Evolutionary conservation across 2,329 filamentous ascomycete species (phyloP).

Genomic region (Chrysoporthe austroafricana): DNA sequence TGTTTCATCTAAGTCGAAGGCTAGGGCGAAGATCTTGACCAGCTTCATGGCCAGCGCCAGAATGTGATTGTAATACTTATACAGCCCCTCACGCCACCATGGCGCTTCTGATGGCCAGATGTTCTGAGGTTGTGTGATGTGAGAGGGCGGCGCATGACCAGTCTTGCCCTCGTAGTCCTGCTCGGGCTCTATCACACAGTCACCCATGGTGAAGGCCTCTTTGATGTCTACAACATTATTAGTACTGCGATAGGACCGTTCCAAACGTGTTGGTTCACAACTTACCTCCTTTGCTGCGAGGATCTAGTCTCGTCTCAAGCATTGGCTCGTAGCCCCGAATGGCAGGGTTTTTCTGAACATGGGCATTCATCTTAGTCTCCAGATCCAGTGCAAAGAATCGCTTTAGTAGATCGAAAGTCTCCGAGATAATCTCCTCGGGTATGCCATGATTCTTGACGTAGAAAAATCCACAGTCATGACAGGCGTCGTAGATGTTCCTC

Average conservation of each 20-base stretch:
- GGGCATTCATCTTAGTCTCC: constrained; percentile 40
- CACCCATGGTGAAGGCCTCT: constrained; percentile 44
- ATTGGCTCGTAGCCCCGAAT: constrained; percentile 42
- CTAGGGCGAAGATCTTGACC: constrained; percentile 42
- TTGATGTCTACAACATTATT: constrained; percentile 32
- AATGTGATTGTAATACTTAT: constrained; percentile 39
- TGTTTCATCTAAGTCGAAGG: constrained; percentile 43
- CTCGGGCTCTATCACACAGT: constrained; percentile 42
- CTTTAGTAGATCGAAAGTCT: constrained; percentile 35
- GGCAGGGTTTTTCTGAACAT: constrained; percentile 42
- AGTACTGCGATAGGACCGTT: background rate
- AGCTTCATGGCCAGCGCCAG: constrained; percentile 39
- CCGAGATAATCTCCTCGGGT: constrained; percentile 30
- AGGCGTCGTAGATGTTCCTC: constrained; percentile 34
- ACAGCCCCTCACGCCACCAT: constrained; percentile 40
- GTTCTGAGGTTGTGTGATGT: constrained; percentile 39
- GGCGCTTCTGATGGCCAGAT: constrained; percentile 40
- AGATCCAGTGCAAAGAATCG: constrained; percentile 38
- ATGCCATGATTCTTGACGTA: constrained; percentile 40
- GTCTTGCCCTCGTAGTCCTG: constrained; percentile 39
- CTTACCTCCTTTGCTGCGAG: constrained; percentile 37
- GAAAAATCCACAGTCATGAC: constrained; percentile 37
- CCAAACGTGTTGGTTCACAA: background rate
- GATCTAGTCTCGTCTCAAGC: constrained; percentile 39
- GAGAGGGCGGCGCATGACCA: constrained; percentile 32